Conservation (phyloP, 177 flowering plant genomes). For the Vitis hybrid region DNA sequence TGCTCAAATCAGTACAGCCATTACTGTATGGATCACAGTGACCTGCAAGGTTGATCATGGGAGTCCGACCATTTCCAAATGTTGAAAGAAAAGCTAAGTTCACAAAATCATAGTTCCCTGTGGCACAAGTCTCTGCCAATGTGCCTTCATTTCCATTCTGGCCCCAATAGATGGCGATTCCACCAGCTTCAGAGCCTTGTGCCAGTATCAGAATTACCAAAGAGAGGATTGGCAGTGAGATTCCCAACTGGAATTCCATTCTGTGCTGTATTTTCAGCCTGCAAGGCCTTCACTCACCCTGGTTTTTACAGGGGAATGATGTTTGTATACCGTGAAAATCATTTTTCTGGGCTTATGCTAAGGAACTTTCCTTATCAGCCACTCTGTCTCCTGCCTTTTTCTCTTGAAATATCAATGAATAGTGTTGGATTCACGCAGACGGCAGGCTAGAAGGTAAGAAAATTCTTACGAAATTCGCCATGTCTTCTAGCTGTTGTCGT, state of each 20-base stretch:
- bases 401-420: too few relatives aligned
- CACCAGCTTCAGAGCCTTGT: slow-evolving; percentile 13
- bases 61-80: slow-evolving; percentile 23
- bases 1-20: neutral
- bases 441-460: too few relatives aligned
- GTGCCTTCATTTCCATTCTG: slow-evolving; percentile 29
- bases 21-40: slow-evolving; percentile 25
- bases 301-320: too few relatives aligned
- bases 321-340: too few relatives aligned
- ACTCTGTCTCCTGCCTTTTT: too few relatives aligned
- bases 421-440: too few relatives aligned
- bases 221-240: slow-evolving; percentile 3
- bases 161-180: slow-evolving; percentile 28
- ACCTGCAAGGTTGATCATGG: slow-evolving; percentile 23
- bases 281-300: too few relatives aligned
- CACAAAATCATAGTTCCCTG: slow-evolving; percentile 20
- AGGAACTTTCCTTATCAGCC: too few relatives aligned
- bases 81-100: slow-evolving; percentile 23
- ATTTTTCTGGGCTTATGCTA: too few relatives aligned
- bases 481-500: too few relatives aligned
- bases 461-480: too few relatives aligned
- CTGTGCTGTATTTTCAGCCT: neutral
- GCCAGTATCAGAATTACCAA: neutral
- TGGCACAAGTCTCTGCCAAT: slow-evolving; percentile 20
- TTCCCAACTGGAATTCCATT: slow-evolving; percentile 8